Conservation (phyloP, 306 rosid species). For the Pyrus pyrifolia region DNA sequence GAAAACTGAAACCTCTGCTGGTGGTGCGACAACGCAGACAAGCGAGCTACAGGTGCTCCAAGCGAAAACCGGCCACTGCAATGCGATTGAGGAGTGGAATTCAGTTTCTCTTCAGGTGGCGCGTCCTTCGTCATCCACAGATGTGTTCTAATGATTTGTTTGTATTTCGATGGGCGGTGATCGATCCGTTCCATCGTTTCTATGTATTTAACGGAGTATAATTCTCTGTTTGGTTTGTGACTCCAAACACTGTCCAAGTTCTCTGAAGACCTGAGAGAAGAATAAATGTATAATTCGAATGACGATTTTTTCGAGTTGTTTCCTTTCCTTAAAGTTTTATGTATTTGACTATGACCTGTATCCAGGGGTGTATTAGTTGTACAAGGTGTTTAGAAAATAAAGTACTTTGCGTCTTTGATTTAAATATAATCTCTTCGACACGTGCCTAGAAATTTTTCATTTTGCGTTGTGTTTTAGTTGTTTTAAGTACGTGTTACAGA, state of each 20-base stretch:
- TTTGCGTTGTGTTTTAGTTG: too few species aligned
- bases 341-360: neutral
- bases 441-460: too few species aligned
- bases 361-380: neutral
- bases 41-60: conserved; percentile 34
- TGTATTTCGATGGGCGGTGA: neutral
- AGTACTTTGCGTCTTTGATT: neutral
- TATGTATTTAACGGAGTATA: conserved; percentile 11
- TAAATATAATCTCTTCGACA: too few species aligned
- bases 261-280: conserved; percentile 10
- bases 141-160: conserved; percentile 49
- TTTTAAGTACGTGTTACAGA: too few species aligned
- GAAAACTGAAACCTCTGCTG: conserved; percentile 6
- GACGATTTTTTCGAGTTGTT: neutral
- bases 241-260: conserved; percentile 6
- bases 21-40: conserved; percentile 5
- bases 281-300: conserved; percentile 7
- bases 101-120: conserved; percentile 52
- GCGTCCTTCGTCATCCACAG: conserved; percentile 47
- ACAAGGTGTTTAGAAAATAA: neutral
- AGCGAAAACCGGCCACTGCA: conserved; percentile 45
- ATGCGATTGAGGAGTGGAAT: conserved; percentile 53
- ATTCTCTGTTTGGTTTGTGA: conserved; percentile 25
- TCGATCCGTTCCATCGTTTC: conserved; percentile 12
- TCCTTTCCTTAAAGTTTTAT: neutral